These are phyloP conservation scores for Plasmodium sp. DNA, from an alignment of 169 alveolate species.

Conservation along the genomic window DNA sequence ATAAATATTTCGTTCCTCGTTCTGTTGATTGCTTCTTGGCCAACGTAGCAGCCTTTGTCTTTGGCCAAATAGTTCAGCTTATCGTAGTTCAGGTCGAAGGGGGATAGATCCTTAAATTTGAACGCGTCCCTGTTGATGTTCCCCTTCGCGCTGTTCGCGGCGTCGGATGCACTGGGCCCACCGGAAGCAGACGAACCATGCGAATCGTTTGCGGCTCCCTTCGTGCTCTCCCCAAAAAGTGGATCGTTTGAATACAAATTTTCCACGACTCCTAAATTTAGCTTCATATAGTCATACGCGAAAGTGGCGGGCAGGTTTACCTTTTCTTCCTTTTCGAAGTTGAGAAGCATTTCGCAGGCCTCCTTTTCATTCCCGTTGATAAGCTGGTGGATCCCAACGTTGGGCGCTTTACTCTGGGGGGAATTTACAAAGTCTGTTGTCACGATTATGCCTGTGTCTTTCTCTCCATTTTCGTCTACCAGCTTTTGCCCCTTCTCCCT, in stretches of 20 bases:
- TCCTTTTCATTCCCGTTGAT: not conserved
- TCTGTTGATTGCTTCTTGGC: conserved; percentile 85
- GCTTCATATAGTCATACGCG: conserved; percentile 37
- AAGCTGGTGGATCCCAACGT: not conserved
- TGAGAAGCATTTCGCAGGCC: not conserved
- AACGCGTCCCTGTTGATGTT: conserved; percentile 20
- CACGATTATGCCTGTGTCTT: not conserved
- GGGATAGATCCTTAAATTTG: conserved; percentile 62
- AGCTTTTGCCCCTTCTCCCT: not conserved
- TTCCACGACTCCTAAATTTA: conserved; percentile 59
- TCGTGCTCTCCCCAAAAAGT: not conserved
- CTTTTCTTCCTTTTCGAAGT: conserved; percentile 49
- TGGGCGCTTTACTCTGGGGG: not conserved
- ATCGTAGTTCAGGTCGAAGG: conserved; percentile 79
- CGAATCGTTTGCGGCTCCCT: not conserved
- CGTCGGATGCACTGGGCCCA: not conserved
- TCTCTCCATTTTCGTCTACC: not conserved
- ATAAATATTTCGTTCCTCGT: conserved; percentile 76
- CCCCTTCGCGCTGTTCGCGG: not conserved
- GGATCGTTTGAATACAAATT: conserved; percentile 16
- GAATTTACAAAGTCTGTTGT: not conserved
- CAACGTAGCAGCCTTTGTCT: conserved; percentile 85
- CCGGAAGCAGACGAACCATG: not conserved
- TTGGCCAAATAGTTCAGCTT: conserved; percentile 73
- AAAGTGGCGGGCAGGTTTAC: not conserved